phyloP scores from a whole-genome alignment of 1,284 basidiomycete species.

The Cryptococcus depauperatus region DNA sequence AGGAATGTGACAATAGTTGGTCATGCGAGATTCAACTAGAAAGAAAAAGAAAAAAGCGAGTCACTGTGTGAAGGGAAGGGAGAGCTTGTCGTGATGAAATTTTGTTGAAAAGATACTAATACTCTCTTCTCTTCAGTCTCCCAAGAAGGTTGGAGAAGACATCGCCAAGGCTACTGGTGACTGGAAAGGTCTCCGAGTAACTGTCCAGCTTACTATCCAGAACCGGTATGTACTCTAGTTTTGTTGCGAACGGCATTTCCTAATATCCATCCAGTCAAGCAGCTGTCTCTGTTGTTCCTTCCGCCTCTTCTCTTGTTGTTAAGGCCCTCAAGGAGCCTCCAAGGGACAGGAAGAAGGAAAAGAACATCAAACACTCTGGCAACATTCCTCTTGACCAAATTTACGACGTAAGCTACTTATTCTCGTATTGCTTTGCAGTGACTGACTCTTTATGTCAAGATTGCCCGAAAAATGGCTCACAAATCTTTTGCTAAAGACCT shows the following conservation, averaged over 20 bases:
- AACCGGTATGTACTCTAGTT: slow-evolving; percentile 56
- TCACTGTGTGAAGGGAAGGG: too few relatives aligned
- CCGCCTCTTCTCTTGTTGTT: slow-evolving; percentile 96
- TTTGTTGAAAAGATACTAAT: too few relatives aligned
- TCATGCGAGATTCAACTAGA: too few relatives aligned
- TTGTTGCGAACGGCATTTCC: not conserved
- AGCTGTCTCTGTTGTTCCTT: slow-evolving; percentile 91
- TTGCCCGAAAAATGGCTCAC: slow-evolving; percentile 78
- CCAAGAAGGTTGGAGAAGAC: slow-evolving; percentile 99
- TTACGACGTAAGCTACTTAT: slow-evolving; percentile 54
- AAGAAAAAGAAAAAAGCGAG: too few relatives aligned
- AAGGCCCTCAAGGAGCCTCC: slow-evolving; percentile 98
- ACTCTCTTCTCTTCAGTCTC: slow-evolving; percentile 62
- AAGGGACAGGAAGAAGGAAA: slow-evolving; percentile 99
- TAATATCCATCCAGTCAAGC: slow-evolving; percentile 56
- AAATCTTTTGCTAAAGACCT: slow-evolving; percentile 93
- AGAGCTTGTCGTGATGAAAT: too few relatives aligned
- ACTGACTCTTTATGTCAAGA: slow-evolving; percentile 19
- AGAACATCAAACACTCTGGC: slow-evolving; percentile 98
- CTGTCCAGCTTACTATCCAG: slow-evolving; percentile 98
- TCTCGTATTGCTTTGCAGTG: not conserved
- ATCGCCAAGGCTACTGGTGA: slow-evolving; percentile 97
- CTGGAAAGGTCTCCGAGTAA: slow-evolving; percentile 99
- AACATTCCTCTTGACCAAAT: slow-evolving; percentile 95
- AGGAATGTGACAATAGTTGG: too few relatives aligned